These are phyloP conservation scores for Kregervanrija fluxuum DNA, from an alignment of 805 yeast genomes.

Conservation along the genomic window DNA sequence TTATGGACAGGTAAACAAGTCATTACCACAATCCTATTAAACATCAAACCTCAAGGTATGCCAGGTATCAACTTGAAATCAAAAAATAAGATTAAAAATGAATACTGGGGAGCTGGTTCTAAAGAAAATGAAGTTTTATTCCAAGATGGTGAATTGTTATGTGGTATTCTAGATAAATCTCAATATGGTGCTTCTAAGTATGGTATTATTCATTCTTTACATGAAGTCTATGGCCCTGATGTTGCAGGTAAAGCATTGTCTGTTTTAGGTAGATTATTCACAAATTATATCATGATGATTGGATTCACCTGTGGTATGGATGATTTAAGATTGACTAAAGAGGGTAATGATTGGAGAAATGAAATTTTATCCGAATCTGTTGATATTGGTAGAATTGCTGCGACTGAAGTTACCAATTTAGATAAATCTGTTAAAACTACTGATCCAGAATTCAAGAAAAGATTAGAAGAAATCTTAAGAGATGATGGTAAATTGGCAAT, in stretches of 20 bases:
- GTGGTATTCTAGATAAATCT: slow-evolving; percentile 94
- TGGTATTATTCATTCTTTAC: slow-evolving; percentile 94
- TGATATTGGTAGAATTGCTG: slow-evolving; percentile 86
- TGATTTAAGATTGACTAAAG: slow-evolving; percentile 83
- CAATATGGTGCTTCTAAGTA: slow-evolving; percentile 97
- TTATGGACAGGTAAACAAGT: slow-evolving; percentile 98
- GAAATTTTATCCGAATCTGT: slow-evolving; percentile 72
- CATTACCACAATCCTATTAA: slow-evolving; percentile 82
- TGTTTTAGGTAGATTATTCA: slow-evolving; percentile 91
- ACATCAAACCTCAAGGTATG: slow-evolving; percentile 77
- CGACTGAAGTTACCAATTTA: slow-evolving; percentile 88
- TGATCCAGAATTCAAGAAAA: slow-evolving; percentile 73
- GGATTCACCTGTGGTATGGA: slow-evolving; percentile 99
- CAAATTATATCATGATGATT: slow-evolving; percentile 83
- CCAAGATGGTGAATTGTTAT: slow-evolving; percentile 76
- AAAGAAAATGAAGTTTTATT: slow-evolving; percentile 81
- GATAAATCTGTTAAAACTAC: slow-evolving; percentile 37
- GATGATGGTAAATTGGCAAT: slow-evolving; percentile 90
- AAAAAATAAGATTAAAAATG: slow-evolving; percentile 84
- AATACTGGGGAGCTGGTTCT: slow-evolving; percentile 88
- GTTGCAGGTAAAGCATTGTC: slow-evolving; percentile 86
- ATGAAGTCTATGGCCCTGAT: slow-evolving; percentile 89
- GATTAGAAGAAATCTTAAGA: slow-evolving; percentile 90
- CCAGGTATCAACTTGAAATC: slow-evolving; percentile 87
- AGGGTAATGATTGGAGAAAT: slow-evolving; percentile 84